These are phyloP conservation scores for Beauveria brongniartii DNA, from an alignment of 2,329 filamentous ascomycete species.

Conservation along the genomic window DNA sequence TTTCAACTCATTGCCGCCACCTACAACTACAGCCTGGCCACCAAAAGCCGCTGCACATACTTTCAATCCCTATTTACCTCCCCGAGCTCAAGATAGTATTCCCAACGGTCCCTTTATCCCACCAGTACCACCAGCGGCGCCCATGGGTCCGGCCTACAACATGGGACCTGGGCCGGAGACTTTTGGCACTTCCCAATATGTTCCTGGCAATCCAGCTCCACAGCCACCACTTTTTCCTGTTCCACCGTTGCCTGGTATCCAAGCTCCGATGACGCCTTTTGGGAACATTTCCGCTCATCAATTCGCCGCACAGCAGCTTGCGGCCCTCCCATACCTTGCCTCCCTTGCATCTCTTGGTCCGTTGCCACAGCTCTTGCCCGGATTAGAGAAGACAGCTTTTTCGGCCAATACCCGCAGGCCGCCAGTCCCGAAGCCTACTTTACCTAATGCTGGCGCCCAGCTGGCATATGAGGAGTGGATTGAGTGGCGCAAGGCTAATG, in stretches of 20 bases:
- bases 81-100: neutral
- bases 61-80: neutral
- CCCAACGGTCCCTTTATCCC: neutral
- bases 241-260: neutral
- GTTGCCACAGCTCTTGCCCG: neutral
- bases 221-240: neutral
- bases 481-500: slow-evolving; percentile 40
- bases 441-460: slow-evolving; percentile 33
- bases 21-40: neutral
- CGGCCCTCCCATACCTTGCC: slow-evolving; percentile 1
- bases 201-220: neutral
- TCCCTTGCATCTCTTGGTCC: neutral
- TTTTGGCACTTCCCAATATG: neutral
- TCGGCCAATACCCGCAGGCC: neutral
- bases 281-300: neutral
- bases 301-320: neutral
- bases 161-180: neutral
- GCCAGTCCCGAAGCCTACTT: slow-evolving; percentile 32
- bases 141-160: neutral
- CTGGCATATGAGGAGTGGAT: slow-evolving; percentile 40
- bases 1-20: neutral
- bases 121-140: too few relatives aligned
- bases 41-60: neutral
- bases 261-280: neutral
- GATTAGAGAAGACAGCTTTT: neutral